Evolutionary conservation across 139 green algal genomes (phyloP).

Genomic region (Desmodesmus armatus): DNA sequence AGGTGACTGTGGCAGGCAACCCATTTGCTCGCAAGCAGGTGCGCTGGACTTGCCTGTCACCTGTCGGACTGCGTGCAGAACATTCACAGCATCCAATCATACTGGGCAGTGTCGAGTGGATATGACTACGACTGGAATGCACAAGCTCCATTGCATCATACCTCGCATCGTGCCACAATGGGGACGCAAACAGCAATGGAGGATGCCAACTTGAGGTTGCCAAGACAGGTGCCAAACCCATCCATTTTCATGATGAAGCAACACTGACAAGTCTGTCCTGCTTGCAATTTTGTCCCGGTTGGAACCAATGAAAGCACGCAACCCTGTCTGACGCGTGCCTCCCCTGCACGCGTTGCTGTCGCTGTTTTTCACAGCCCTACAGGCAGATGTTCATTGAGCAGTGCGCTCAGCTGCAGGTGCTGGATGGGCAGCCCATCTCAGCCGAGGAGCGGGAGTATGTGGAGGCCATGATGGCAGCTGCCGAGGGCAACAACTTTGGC

Average conservation of each 20-base stretch:
- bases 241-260: background rate
- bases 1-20: constrained; percentile 73
- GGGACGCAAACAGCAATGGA: no score
- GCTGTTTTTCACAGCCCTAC: constrained; percentile 65
- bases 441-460: constrained; percentile 63
- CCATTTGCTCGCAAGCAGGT: constrained; percentile 67
- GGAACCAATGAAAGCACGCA: background rate
- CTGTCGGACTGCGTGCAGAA: background rate
- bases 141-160: background rate
- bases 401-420: constrained; percentile 50
- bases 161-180: no score
- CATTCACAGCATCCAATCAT: background rate
- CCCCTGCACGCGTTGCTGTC: no score
- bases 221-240: background rate
- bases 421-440: constrained; percentile 62
- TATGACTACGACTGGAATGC: no score
- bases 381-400: constrained; percentile 55
- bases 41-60: background rate
- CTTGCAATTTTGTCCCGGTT: background rate
- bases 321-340: background rate
- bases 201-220: no score
- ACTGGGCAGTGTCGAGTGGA: no score
- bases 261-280: background rate
- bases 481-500: no score
- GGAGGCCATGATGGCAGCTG: constrained; percentile 44